These are phyloP conservation scores for Umbilicus rupestris DNA, from an alignment of 164 flowering plant species.

Conservation along the genomic window DNA sequence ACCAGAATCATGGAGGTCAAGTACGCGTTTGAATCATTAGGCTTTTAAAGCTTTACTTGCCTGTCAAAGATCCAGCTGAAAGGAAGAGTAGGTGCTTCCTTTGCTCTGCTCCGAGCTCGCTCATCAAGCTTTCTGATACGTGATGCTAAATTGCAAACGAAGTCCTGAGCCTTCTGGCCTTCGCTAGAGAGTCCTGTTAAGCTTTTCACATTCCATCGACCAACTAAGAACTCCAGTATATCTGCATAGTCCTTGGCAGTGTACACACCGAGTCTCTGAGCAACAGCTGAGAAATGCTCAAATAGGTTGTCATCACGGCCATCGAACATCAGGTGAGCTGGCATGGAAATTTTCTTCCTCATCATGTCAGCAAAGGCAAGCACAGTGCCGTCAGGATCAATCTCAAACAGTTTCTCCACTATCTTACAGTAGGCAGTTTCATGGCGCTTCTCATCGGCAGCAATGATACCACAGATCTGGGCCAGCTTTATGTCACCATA, in stretches of 20 bases:
- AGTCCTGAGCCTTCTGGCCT: conserved; percentile 40
- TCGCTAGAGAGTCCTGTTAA: conserved; percentile 33
- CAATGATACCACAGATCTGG: conserved; percentile 41
- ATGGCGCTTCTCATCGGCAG: conserved; percentile 46
- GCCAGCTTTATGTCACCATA: conserved; percentile 39
- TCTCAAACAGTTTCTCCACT: conserved; percentile 42
- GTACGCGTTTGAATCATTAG: background rate
- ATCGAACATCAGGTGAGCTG: conserved; percentile 49
- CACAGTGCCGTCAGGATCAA: conserved; percentile 38
- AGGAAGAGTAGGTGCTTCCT: background rate
- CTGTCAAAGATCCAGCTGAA: conserved; percentile 7
- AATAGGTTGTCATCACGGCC: conserved; percentile 36
- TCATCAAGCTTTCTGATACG: conserved; percentile 29
- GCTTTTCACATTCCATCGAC: conserved; percentile 43
- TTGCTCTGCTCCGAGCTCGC: conserved; percentile 1
- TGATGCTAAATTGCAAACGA: conserved; percentile 35
- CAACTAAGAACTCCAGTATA: conserved; percentile 38
- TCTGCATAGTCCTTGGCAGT: conserved; percentile 46
- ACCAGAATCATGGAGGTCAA: background rate
- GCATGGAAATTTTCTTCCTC: conserved; percentile 45
- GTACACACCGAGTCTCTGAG: conserved; percentile 42
- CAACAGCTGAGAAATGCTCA: conserved; percentile 46
- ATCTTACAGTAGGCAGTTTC: conserved; percentile 36
- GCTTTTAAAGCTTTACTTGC: background rate
- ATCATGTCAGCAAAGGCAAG: conserved; percentile 37